These are phyloP conservation scores for Hypoxylon sp. DNA, from an alignment of 2,329 filamentous ascomycete genomes.

Conservation along the genomic window DNA sequence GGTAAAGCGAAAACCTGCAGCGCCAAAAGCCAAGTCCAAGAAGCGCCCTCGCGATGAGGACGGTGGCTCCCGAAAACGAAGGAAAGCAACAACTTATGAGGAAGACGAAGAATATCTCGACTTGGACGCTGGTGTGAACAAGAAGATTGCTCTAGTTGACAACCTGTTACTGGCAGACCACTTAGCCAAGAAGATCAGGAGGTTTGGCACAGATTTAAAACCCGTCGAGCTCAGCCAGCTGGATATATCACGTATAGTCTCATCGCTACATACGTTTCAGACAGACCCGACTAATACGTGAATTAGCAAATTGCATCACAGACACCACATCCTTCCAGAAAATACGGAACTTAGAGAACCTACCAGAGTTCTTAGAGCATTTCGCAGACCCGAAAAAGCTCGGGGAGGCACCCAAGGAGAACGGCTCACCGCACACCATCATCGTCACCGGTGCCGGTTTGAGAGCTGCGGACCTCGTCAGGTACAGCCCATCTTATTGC, in stretches of 20 bases:
- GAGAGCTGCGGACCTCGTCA: slow-evolving; percentile 86
- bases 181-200: slow-evolving; percentile 81
- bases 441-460: slow-evolving; percentile 89
- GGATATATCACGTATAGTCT: slow-evolving; percentile 78
- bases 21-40: slow-evolving; percentile 57
- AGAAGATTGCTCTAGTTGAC: slow-evolving; percentile 86
- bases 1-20: slow-evolving; percentile 41
- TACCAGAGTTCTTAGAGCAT: slow-evolving; percentile 83
- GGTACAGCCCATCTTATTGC: slow-evolving; percentile 61
- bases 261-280: slow-evolving; percentile 1
- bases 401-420: slow-evolving; percentile 74
- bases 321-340: slow-evolving; percentile 84
- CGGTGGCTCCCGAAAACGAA: slow-evolving; percentile 65
- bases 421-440: slow-evolving; percentile 85
- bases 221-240: slow-evolving; percentile 87
- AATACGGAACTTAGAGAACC: slow-evolving; percentile 76
- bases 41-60: slow-evolving; percentile 71
- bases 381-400: slow-evolving; percentile 72
- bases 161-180: slow-evolving; percentile 87
- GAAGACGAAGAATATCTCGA: slow-evolving; percentile 72
- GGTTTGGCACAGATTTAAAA: slow-evolving; percentile 86
- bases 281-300: slow-evolving; percentile 10
- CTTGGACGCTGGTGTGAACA: slow-evolving; percentile 82
- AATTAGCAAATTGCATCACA: slow-evolving; percentile 77
- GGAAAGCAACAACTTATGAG: slow-evolving; percentile 68